These are phyloP conservation scores for Bolboschoenoplectus hybrid DNA, from an alignment of 202 grass and related monocot genomes.

Conservation along the genomic window DNA sequence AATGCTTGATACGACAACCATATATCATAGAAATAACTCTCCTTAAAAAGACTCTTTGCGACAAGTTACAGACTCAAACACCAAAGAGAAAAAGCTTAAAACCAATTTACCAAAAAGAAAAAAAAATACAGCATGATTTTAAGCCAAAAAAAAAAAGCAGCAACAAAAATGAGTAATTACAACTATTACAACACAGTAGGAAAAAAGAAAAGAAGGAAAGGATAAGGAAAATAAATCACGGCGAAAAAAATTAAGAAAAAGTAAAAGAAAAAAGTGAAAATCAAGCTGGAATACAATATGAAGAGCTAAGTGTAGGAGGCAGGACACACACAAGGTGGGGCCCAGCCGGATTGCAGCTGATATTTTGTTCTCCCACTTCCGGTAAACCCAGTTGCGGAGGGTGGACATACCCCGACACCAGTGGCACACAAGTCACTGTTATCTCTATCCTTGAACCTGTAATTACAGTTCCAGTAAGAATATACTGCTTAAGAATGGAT, in stretches of 20 bases:
- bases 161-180: background rate
- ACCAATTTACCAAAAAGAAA: background rate
- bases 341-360: constrained; percentile 87
- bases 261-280: background rate
- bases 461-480: background rate
- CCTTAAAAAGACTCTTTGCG: background rate
- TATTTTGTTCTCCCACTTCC: constrained; percentile 65
- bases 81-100: background rate
- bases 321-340: constrained; percentile 94
- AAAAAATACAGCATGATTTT: background rate
- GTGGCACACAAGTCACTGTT: constrained; percentile 78
- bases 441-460: constrained; percentile 97
- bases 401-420: constrained; percentile 85
- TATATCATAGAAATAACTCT: background rate
- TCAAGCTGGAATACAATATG: constrained; percentile 91
- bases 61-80: background rate
- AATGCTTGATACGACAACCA: background rate
- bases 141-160: background rate
- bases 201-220: background rate
- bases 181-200: background rate
- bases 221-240: background rate
- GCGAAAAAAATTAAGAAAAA: background rate
- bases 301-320: constrained; percentile 88
- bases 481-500: background rate
- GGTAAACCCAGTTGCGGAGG: constrained; percentile 86